phyloP scores from a whole-genome alignment of 2,329 filamentous ascomycete species.

The Hypocrella siamensis region DNA sequence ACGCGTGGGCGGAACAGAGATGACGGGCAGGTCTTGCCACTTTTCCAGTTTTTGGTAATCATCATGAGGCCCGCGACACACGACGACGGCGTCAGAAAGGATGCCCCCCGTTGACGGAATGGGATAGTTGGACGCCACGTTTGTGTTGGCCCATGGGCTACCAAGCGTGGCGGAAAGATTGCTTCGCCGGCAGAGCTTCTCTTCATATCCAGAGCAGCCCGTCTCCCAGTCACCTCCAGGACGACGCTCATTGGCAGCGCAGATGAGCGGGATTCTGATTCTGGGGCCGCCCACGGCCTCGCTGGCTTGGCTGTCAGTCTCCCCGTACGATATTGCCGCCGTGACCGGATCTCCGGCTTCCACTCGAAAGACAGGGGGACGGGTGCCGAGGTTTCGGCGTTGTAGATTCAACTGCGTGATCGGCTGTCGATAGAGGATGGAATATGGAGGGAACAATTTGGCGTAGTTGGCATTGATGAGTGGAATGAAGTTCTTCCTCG shows the following conservation, averaged over 20 bases:
- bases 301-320: conserved; percentile 20
- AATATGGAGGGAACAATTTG: conserved; percentile 38
- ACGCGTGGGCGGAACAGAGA: conserved; percentile 56
- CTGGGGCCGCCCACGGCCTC: conserved; percentile 15
- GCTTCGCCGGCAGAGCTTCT: conserved; percentile 59
- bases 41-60: conserved; percentile 40
- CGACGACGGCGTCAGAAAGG: conserved; percentile 54
- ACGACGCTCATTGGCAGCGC: conserved; percentile 60
- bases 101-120: conserved; percentile 56
- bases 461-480: conserved; percentile 41
- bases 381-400: conserved; percentile 17
- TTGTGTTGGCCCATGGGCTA: conserved; percentile 37
- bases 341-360: conserved; percentile 43
- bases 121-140: conserved; percentile 44
- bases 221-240: conserved; percentile 72
- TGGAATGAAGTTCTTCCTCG: conserved; percentile 55
- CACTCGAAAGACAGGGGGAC: conserved; percentile 32
- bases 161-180: conserved; percentile 55
- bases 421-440: conserved; percentile 39
- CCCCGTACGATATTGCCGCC: conserved; percentile 41
- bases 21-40: conserved; percentile 50
- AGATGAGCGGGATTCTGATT: conserved; percentile 47
- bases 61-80: conserved; percentile 57
- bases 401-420: conserved; percentile 27
- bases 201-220: conserved; percentile 33